Percentiles rank a stretch among this genome's conserved stretches.
Conservation (phyloP, 2,329 filamentous ascomycete genomes). For the Basipetospora chlamydospora region DNA sequence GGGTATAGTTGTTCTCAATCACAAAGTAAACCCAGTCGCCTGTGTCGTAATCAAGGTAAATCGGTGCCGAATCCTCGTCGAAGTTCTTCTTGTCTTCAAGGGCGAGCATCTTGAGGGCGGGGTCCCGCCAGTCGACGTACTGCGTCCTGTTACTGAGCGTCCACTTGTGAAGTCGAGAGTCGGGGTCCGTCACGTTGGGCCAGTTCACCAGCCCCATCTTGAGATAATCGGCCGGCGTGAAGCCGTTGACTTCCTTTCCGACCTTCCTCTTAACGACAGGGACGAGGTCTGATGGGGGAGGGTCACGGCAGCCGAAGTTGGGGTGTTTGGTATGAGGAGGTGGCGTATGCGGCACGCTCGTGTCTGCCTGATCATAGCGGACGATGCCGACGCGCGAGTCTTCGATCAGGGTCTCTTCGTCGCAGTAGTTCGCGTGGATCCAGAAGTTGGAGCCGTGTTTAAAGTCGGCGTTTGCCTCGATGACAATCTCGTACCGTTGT, state of each 20-base stretch:
- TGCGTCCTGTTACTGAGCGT: no score
- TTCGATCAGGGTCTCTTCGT: conserved; percentile 17
- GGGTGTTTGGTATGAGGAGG: conserved; percentile 14
- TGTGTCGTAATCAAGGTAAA: conserved; percentile 12
- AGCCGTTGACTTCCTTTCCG: no score
- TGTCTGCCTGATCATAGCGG: conserved; percentile 19
- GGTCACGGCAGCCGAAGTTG: conserved; percentile 19
- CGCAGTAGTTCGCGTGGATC: conserved; percentile 28
- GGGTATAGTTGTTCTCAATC: conserved; percentile 10
- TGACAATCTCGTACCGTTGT: conserved; percentile 30
- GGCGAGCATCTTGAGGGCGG: conserved; percentile 14
- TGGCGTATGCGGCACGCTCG: conserved; percentile 8
- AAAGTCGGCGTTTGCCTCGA: conserved; percentile 21
- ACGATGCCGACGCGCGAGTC: conserved; percentile 35
- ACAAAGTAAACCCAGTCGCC: conserved; percentile 17
- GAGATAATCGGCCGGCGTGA: no score
- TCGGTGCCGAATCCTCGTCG: conserved; percentile 13
- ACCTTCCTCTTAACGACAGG: no score
- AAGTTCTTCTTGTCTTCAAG: conserved; percentile 4
- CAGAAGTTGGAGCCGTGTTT: conserved; percentile 22
- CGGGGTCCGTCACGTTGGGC: no score
- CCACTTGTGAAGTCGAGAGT: no score
- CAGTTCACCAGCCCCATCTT: no score
- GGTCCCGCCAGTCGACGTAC: conserved; percentile 21
- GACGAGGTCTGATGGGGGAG: conserved; percentile 18